Conservation (phyloP, 805 yeast genomes). For the Monosporozyma aerobia region DNA sequence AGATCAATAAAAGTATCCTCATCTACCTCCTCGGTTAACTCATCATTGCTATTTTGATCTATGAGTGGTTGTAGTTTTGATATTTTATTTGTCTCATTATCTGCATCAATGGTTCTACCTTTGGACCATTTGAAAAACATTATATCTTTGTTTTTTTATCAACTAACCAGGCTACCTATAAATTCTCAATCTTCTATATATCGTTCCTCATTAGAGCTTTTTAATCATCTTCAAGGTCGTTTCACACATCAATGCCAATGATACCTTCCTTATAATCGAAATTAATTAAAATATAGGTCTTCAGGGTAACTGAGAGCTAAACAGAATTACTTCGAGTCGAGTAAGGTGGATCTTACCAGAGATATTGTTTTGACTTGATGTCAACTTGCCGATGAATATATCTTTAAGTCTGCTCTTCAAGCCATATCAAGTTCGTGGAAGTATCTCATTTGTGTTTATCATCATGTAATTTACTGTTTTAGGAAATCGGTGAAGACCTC, state of each 20-base stretch:
- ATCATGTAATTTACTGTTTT: not conserved
- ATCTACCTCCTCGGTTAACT: slow-evolving; percentile 1
- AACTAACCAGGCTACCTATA: not conserved
- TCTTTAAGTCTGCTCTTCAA: too few relatives aligned
- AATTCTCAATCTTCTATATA: not conserved
- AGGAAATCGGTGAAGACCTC: not conserved
- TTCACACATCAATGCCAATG: not conserved
- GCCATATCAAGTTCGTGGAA: not conserved
- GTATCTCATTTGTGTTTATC: not conserved
- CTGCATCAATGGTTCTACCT: not conserved
- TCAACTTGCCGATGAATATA: too few relatives aligned
- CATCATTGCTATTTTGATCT: not conserved
- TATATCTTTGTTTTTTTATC: not conserved
- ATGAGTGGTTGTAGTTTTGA: not conserved
- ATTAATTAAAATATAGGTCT: not conserved
- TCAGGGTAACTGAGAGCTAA: not conserved
- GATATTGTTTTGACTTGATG: too few relatives aligned
- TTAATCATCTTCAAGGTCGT: not conserved
- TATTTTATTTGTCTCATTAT: not conserved
- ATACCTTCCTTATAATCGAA: not conserved
- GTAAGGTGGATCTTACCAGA: too few relatives aligned
- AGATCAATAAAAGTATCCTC: slow-evolving; percentile 1
- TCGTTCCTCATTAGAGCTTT: not conserved
- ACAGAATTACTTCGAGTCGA: too few relatives aligned
- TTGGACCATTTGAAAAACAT: not conserved